Evolutionary conservation across 371 early-diverging fungal genomes (phyloP), one percentile per base, ranked within the genome.

Genomic region (Chytridium lagenaria): DNA sequence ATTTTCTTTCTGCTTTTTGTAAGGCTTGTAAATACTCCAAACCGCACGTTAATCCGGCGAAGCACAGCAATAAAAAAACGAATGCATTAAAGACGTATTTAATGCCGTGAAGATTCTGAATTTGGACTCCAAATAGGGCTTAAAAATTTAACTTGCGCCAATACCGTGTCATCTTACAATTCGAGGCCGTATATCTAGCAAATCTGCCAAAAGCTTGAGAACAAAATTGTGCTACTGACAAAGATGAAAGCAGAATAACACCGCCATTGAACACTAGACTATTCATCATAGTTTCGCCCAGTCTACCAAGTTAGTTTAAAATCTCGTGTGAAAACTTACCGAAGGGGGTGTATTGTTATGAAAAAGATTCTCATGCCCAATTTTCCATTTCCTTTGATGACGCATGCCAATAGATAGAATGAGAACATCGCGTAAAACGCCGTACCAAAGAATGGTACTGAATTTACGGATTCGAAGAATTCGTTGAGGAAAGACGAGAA

Each of bases 251-350:
- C 38, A 87, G 72, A 33, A 88, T 81, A 34, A 88, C 68, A 34
- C 88, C 88, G n/a, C 77, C 79, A 73, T 88, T 88, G 75, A 87
- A 88, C 12, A 88, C 80, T 44, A 88, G 57, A 12, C 84, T 76
- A 73, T 78, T 85, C 87, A 88, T 88, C 80, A 87, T 74, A 0
- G 87, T 87, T 52, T 85, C 87, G 44, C 86, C 86, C 34, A 86
- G 71, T 36, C 87, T 86, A 23, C 7, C 51, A 36, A 36, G 57
- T 39, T 50, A 65, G 2, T 23, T 26, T 36, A 55, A 15, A 40
- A 49, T 40, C n/a, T 40, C 3, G 30, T 40, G 40, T 23, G 23
- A 3, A 15, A 50, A 0, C 0, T 68, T 67, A 87, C 86, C 59
- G 76, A 70, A 88, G 63, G 2, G 87, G 87, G 68, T 88, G 87